Conservation (phyloP, 1,284 basidiomycete genomes). For the Taiwanofungus camphoratus region DNA sequence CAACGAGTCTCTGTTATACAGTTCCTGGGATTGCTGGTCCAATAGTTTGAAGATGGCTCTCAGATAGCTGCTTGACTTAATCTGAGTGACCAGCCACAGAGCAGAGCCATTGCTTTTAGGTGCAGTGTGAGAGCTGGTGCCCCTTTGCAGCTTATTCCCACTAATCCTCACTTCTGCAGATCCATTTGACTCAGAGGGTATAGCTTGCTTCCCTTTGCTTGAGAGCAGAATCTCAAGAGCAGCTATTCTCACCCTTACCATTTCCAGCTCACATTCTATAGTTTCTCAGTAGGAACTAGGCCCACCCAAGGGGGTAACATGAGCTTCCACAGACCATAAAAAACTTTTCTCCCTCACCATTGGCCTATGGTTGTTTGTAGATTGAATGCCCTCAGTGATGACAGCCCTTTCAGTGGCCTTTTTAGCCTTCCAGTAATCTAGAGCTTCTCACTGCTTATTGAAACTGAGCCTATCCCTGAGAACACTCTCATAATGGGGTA, state of each 20-base stretch:
- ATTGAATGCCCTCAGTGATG: no score
- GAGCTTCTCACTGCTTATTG: conserved; percentile 4
- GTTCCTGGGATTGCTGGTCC: no score
- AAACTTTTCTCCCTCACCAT: no score
- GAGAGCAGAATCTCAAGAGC: not conserved
- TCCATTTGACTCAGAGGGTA: not conserved
- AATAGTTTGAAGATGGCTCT: conserved; percentile 4
- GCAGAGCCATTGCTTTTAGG: not conserved
- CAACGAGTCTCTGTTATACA: no score
- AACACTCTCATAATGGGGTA: not conserved
- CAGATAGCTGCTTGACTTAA: conserved; percentile 12
- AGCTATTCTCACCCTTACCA: no score
- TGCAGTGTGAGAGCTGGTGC: no score
- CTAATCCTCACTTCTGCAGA: not conserved
- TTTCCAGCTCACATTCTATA: no score
- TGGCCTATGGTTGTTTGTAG: no score
- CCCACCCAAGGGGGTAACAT: not conserved
- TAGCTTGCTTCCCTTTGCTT: not conserved
- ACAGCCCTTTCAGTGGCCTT: not conserved
- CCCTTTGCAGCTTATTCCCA: no score
- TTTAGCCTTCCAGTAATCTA: conserved; percentile 5
- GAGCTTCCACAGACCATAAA: not conserved
- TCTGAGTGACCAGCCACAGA: conserved; percentile 9
- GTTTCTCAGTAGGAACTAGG: not conserved
- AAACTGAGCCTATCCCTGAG: not conserved